These are phyloP conservation scores for Logfia minima DNA, from an alignment of 129 eudicot genomes.

Conservation along the genomic window DNA sequence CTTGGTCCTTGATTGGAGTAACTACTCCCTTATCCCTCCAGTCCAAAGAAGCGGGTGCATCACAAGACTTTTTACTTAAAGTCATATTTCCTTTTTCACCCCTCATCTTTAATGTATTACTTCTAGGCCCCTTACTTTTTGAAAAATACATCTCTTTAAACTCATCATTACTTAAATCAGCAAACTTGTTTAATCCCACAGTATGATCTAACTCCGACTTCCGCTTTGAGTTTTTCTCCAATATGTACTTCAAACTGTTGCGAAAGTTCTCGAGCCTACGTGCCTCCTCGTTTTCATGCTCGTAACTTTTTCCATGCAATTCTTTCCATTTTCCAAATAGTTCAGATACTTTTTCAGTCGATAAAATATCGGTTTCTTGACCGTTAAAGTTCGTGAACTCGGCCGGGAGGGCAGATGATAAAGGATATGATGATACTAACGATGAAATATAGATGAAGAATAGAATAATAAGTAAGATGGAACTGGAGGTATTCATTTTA, in stretches of 20 bases:
- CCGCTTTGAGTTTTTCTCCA: conserved; percentile 46
- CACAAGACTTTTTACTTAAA: conserved; percentile 34
- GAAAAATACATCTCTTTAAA: conserved; percentile 40
- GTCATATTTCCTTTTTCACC: conserved; percentile 12
- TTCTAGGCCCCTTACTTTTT: conserved; percentile 38
- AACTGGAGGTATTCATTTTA: conserved; percentile 37
- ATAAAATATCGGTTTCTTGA: conserved; percentile 31
- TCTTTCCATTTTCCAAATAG: conserved; percentile 55
- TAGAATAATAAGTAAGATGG: conserved; percentile 30
- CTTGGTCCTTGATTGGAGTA: conserved; percentile 65
- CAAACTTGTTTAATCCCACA: conserved; percentile 62
- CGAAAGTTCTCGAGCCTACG: conserved; percentile 47
- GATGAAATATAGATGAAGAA: conserved; percentile 21
- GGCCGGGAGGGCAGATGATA: conserved; percentile 26
- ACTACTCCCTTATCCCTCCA: conserved; percentile 63
- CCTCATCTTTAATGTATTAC: conserved; percentile 14
- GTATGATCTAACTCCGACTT: conserved; percentile 34
- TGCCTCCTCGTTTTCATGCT: conserved; percentile 40
- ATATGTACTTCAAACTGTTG: conserved; percentile 42
- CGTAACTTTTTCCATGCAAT: conserved; percentile 50
- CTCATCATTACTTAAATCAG: conserved; percentile 73
- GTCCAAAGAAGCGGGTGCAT: conserved; percentile 59
- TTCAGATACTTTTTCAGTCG: conserved; percentile 38
- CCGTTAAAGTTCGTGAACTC: conserved; percentile 39
- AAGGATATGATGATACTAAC: conserved; percentile 4